Conservation (phyloP, 1,139 yeast genomes). For the Scheffersomyces stambukii region DNA sequence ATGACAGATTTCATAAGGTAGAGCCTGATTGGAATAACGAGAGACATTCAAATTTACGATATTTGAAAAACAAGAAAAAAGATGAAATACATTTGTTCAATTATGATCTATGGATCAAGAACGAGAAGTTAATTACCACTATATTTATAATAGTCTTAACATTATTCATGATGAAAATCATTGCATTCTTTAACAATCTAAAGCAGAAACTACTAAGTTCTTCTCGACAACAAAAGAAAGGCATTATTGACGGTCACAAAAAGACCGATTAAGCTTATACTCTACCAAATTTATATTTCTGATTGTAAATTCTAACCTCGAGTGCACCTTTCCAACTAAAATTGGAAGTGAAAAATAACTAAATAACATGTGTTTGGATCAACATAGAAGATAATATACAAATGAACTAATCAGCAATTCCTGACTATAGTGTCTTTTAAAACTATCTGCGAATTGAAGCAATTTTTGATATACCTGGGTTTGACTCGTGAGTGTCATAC, state of each 20-base stretch:
- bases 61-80: slow-evolving; percentile 25
- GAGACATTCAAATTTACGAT: slow-evolving; percentile 30
- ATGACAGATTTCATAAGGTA: slow-evolving; percentile 34
- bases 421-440: too few species aligned
- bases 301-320: too few species aligned
- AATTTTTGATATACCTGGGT: slow-evolving; percentile 1
- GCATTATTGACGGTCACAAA: slow-evolving; percentile 4
- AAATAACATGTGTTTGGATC: too few species aligned
- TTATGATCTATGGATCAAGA: slow-evolving; percentile 34
- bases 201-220: slow-evolving; percentile 6
- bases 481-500: slow-evolving; percentile 2
- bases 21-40: slow-evolving; percentile 31
- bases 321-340: too few species aligned
- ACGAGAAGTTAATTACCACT: slow-evolving; percentile 37
- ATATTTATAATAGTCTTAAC: slow-evolving; percentile 24
- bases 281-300: too few species aligned
- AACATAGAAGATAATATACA: too few species aligned
- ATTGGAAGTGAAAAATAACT: too few species aligned
- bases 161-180: slow-evolving; percentile 11
- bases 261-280: slow-evolving; percentile 4
- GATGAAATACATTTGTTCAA: slow-evolving; percentile 38
- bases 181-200: slow-evolving; percentile 5
- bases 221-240: slow-evolving; percentile 3
- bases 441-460: too few species aligned
- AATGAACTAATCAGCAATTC: too few species aligned